Conservation (phyloP, 176 grass and related monocot genomes). For the Microstegium vimineum region DNA sequence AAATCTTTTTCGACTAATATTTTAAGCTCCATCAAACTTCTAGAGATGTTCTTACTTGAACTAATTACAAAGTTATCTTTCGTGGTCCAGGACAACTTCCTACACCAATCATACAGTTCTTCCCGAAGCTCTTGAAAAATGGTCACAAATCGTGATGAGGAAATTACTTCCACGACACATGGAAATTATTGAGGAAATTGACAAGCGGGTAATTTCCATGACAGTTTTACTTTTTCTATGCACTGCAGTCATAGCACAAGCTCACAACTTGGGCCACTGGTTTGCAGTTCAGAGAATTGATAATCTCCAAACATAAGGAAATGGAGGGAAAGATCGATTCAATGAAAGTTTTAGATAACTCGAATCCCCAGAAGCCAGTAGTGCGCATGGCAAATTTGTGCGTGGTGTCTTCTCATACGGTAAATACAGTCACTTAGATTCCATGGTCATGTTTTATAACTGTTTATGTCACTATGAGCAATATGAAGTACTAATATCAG, state of each 20-base stretch:
- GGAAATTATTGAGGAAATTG: constrained; percentile 84
- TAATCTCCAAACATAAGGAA: constrained; percentile 54
- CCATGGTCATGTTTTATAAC: constrained; percentile 7
- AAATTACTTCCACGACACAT: constrained; percentile 84
- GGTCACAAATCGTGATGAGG: constrained; percentile 61
- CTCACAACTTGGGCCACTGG: constrained; percentile 35
- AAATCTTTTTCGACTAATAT: neutral
- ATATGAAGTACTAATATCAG: neutral
- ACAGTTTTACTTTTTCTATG: constrained; percentile 10
- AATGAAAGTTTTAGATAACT: constrained; percentile 62
- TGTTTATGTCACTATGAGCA: neutral
- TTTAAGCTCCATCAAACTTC: constrained; percentile 5
- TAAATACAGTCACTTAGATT: constrained; percentile 27
- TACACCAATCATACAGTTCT: constrained; percentile 90
- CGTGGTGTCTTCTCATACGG: constrained; percentile 57
- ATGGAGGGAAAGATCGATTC: constrained; percentile 67
- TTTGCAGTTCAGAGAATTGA: constrained; percentile 80
- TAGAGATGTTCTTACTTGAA: neutral
- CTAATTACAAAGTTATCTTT: constrained; percentile 7
- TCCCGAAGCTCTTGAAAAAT: constrained; percentile 85
- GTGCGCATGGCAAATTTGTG: constrained; percentile 85
- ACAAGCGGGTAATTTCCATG: constrained; percentile 50
- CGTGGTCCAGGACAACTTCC: constrained; percentile 47
- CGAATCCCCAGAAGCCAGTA: constrained; percentile 82
- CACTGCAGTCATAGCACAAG: constrained; percentile 16